Base-by-base conservation (phyloP, 208 protist genomes). In the Crithidia bombi region DNA sequence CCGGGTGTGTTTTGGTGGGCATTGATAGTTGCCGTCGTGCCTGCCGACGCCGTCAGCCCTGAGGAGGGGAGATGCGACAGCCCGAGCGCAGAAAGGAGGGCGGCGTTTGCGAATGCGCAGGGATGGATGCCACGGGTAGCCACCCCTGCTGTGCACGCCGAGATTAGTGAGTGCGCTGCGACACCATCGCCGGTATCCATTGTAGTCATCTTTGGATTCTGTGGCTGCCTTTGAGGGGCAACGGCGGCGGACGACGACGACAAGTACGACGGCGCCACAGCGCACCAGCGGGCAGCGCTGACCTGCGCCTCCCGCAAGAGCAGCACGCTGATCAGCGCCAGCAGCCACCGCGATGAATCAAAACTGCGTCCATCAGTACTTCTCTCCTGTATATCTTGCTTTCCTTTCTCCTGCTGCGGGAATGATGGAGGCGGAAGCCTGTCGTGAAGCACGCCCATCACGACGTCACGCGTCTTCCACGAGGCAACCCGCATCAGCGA, bases 241-340 rank as follows among this genome's bases (percentile, higher is more conserved):
- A n/a, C 11, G 33, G 11, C 11, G 38, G 46, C 33, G 28, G 54
- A 21, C 2, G 55, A 23, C 44, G n/a, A n/a, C n/a, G n/a, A n/a
- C n/a, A n/a, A n/a, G n/a, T n/a, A n/a, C n/a, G n/a, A n/a, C n/a
- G n/a, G n/a, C n/a, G n/a, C n/a, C n/a, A 76, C 9, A 12, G 39
- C 38, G 6, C 17, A 30, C 71, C 71, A 77, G 17, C 71, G 71
- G 9, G 32, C 64, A 14, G 71, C 71, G 25, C 35, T 71, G 36
- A 71, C 21, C 35, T 71, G 71, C 17, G 52, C 59, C 71, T 77
- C 71, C 19, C 71, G 71, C 12, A 77, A 56, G n/a, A 77, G 49
- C 64, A 77, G 3, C 5, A 77, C 63, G 2, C 23, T 49, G 11
- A 77, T 12, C 30, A 77, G 25, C 1, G 56, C 71, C 15, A 71